Conservation (phyloP, 2,329 filamentous ascomycete genomes). For the Elsinoe fawcettii region DNA sequence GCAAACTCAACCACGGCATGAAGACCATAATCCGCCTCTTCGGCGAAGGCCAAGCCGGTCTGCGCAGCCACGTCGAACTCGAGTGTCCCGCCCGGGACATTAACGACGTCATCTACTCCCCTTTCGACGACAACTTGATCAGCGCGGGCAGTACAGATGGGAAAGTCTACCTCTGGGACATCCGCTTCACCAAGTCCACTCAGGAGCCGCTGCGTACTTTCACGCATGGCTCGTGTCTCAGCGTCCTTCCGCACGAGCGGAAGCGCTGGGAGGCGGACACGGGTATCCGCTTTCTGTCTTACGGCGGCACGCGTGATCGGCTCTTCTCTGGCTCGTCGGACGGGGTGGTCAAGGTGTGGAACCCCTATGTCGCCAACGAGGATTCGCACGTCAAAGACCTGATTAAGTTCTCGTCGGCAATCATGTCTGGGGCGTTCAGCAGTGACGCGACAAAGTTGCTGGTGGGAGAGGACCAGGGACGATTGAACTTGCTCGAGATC, state of each 20-base stretch:
- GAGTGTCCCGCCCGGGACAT: conserved; percentile 54
- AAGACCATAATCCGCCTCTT: conserved; percentile 49
- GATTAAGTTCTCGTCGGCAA: conserved; percentile 41
- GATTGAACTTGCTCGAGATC: conserved; percentile 45
- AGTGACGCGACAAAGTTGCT: conserved; percentile 48
- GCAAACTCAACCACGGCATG: conserved; percentile 32
- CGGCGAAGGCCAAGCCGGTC: conserved; percentile 32
- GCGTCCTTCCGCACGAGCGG: conserved; percentile 38
- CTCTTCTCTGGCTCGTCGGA: conserved; percentile 56
- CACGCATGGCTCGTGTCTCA: conserved; percentile 44
- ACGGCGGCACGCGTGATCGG: conserved; percentile 45
- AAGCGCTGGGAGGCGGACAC: conserved; percentile 47
- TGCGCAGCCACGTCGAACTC: conserved; percentile 36
- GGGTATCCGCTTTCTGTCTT: conserved; percentile 51
- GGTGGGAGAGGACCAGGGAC: conserved; percentile 50
- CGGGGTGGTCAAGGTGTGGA: conserved; percentile 53
- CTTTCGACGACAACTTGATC: conserved; percentile 43
- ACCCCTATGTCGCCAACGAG: conserved; percentile 45
- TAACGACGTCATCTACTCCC: conserved; percentile 47
- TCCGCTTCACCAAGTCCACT: conserved; percentile 34
- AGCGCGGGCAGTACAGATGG: conserved; percentile 55
- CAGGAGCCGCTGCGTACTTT: conserved; percentile 43
- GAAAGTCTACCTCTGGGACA: conserved; percentile 54
- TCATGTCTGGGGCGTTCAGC: conserved; percentile 53
- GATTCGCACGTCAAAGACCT: conserved; percentile 48